phyloP scores from a whole-genome alignment of 1,284 basidiomycete species.

The Boletus sp. region DNA sequence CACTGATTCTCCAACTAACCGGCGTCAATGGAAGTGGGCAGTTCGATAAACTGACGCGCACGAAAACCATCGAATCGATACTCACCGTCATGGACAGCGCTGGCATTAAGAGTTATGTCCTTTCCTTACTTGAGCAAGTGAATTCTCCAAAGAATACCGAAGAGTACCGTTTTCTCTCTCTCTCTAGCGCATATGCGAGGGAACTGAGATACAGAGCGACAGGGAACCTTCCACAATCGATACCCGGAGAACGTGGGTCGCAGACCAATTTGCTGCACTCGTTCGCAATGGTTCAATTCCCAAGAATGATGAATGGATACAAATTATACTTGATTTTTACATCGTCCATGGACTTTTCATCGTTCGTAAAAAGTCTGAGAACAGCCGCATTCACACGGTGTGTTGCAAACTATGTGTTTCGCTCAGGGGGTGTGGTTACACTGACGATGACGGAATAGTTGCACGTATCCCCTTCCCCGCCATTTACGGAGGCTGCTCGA shows the following conservation, averaged over 20 bases:
- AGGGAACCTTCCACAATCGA: conserved; percentile 51
- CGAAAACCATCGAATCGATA: conserved; percentile 89
- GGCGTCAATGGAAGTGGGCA: conserved; percentile 83
- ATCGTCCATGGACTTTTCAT: conserved; percentile 81
- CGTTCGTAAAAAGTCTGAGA: conserved; percentile 70
- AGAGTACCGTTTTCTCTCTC: conserved; percentile 32
- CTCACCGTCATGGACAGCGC: conserved; percentile 71
- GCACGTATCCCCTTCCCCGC: conserved; percentile 58
- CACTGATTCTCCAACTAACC: conserved; percentile 82
- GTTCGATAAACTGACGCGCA: conserved; percentile 90
- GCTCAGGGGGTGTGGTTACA: background rate
- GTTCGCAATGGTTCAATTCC: conserved; percentile 79
- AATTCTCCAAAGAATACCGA: conserved; percentile 45
- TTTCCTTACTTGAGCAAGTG: conserved; percentile 64
- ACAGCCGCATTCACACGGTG: conserved; percentile 60
- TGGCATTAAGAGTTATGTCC: conserved; percentile 78
- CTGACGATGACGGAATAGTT: conserved; percentile 36
- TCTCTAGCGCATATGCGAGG: background rate
- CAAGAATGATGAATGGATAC: conserved; percentile 77
- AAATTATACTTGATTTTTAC: conserved; percentile 77
- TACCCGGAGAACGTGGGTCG: conserved; percentile 71
- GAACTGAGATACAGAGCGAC: conserved; percentile 18
- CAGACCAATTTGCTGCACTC: conserved; percentile 81
- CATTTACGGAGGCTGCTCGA: conserved; percentile 70
- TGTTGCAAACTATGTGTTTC: conserved; percentile 28